A percentile compares a stretch with the other conserved stretches of the same genome.
Conservation (phyloP, 352 stramenopile species). For the Phytophthora fragariaefolia region DNA sequence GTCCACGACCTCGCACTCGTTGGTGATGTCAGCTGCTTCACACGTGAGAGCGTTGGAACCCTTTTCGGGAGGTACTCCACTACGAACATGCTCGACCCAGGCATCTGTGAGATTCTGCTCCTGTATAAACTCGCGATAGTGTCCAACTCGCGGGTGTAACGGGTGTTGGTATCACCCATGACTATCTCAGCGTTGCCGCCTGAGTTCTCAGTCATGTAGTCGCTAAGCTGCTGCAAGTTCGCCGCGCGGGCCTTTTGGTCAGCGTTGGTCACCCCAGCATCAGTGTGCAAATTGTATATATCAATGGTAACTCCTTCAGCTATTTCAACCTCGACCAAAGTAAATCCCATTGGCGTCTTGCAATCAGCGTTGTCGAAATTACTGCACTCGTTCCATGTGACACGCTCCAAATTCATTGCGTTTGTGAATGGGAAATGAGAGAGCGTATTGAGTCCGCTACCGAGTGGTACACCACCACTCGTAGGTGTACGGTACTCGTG, state of each 20-base stretch:
- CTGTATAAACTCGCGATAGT: slow-evolving; percentile 37
- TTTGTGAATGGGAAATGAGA: slow-evolving; percentile 46
- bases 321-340: slow-evolving; percentile 46
- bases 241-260: slow-evolving; percentile 38
- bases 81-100: slow-evolving; percentile 44
- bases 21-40: slow-evolving; percentile 32
- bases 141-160: slow-evolving; percentile 50
- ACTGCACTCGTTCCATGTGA: slow-evolving; percentile 52
- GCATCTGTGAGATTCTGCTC: slow-evolving; percentile 43
- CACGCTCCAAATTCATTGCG: slow-evolving; percentile 39
- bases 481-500: slow-evolving; percentile 47
- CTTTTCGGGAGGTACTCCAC: slow-evolving; percentile 30
- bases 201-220: slow-evolving; percentile 48
- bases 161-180: slow-evolving; percentile 56
- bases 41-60: slow-evolving; percentile 43
- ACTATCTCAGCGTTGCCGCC: slow-evolving; percentile 50
- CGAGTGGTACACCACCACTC: slow-evolving; percentile 47
- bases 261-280: slow-evolving; percentile 37
- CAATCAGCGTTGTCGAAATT: slow-evolving; percentile 52
- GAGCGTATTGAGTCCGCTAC: slow-evolving; percentile 49
- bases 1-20: slow-evolving; percentile 55
- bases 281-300: slow-evolving; percentile 57
- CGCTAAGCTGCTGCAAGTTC: slow-evolving; percentile 51
- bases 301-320: slow-evolving; percentile 48
- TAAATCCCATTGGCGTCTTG: slow-evolving; percentile 57